Base-by-base conservation (phyloP, 2,329 filamentous ascomycete species). In the Pseudogymnoascus sp. region DNA sequence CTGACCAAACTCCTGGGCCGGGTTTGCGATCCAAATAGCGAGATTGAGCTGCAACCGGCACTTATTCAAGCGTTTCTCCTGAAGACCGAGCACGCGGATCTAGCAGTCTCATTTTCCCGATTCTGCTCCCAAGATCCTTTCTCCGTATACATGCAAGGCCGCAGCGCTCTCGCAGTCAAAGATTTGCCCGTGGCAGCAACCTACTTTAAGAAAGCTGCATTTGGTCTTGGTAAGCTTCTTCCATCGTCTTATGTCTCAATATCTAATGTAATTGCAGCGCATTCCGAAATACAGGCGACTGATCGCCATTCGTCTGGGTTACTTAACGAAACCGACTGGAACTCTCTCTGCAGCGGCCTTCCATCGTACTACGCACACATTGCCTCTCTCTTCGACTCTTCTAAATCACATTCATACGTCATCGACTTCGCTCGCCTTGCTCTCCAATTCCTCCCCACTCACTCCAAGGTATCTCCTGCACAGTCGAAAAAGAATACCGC, bases 321-420 rank as follows among this genome's bases (percentile, higher is more conserved):
- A 13, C 81, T 97, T 21, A 87, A 89, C 62, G 85, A 91, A 23
- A 85, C 88, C 1, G 91, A 96, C 68, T 88, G 87, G 80, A 83
- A 82, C 35, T 75, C 85, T 5, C 75, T 88, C 23, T 83, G 92
- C 71, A 84, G 85, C 63, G 95, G 93, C 1, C 81, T 93, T 42
- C 83, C 91, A 4, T 87, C 84, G 66, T 99, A 97, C 76, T 96
- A 96, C 74, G 86, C 88, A 44, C 95, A 99, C 73, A 84, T 97
- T 60, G 83, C 93, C 11, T 82, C 85, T 19, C 81, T 99, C 1
- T 97, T 90, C 71, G 93, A 97, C 73, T 84, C 84, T 68, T 83
- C 85, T 46, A 89, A 88, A 68, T 86, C 88, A 0, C 90, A 90
- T 74, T 89, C 90, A 1, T 90, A 89, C 70, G 90, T 96, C 42